A percentile compares a stretch with the other conserved stretches of the same genome.
These are phyloP conservation scores for Microascus cirrosus DNA, from an alignment of 2,329 filamentous ascomycete genomes.

Conservation along the genomic window DNA sequence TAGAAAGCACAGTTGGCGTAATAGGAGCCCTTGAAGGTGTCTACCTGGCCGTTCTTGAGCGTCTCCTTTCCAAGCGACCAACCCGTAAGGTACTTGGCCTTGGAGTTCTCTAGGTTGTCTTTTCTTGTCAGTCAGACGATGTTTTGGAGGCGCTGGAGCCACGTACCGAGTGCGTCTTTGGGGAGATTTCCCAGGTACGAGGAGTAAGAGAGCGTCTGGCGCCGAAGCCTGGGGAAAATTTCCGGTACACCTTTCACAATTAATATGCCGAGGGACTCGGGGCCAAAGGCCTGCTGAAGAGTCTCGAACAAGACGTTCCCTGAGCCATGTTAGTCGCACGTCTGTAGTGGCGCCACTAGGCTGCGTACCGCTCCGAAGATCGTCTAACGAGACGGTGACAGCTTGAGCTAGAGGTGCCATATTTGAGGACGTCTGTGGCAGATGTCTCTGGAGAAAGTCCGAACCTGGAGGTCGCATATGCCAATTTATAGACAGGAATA, in stretches of 20 bases:
- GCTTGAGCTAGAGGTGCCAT: conserved; percentile 42
- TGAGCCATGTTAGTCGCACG: conserved; percentile 17
- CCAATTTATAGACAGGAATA: not conserved
- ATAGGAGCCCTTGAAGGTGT: conserved; percentile 73
- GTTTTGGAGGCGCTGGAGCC: not conserved
- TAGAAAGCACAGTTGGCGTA: conserved; percentile 79
- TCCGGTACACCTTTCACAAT: conserved; percentile 77
- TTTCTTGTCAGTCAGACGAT: not conserved
- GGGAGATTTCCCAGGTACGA: conserved; percentile 82
- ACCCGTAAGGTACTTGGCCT: conserved; percentile 55
- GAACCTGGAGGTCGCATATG: not conserved
- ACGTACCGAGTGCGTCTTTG: conserved; percentile 55
- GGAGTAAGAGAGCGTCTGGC: conserved; percentile 69
- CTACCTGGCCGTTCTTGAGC: conserved; percentile 64
- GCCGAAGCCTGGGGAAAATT: conserved; percentile 61
- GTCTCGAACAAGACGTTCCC: conserved; percentile 57
- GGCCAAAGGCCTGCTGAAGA: conserved; percentile 75
- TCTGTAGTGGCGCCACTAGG: not conserved
- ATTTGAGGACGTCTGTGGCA: not conserved
- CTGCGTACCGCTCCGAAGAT: conserved; percentile 44
- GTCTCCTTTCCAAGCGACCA: conserved; percentile 80
- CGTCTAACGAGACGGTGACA: conserved; percentile 49
- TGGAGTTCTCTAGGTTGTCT: conserved; percentile 47
- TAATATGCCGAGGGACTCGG: conserved; percentile 81
- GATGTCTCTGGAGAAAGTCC: not conserved